Evolutionary conservation across 2,329 filamentous ascomycete species (phyloP), one percentile per base, ranked within the genome.

Genomic region (Colletotrichum orchidophilum): DNA sequence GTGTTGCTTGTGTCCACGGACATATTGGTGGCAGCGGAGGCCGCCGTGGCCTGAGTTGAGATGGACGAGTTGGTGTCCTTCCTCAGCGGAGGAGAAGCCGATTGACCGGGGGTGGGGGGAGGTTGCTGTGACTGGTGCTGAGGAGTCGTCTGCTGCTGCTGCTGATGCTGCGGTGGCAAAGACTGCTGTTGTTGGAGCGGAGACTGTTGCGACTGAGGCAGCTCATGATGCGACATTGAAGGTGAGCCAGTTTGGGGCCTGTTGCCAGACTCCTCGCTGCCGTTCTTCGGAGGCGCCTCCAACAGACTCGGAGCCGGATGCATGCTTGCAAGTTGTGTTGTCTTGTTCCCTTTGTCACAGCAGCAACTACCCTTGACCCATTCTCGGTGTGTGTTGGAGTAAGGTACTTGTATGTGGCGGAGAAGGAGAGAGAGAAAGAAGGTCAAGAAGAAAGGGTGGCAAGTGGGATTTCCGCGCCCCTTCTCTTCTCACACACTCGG

Each of bases 41-140:
- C 75, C 77, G 82, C 82, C 70, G 86, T 86, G 75, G 83, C 84
- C 76, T 83, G 83, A 26, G 87, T 87, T 70, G 87, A 87, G 72
- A 84, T 85, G 64, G 87, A 88, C 69, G 87, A 88, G 72, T 79
- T 81, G 42, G 87, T 88, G 75, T 89, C 85, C 77, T 87, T 87
- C 73, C 83, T 77, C 74, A 76, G 65, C 12, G 79, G 80, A 63
- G 80, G 77, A 21, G 80, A 79, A 11, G 76, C 71, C 35, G 77
- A 76, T 13, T 75, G 74, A 18, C 75, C 72, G 18, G 74, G 74
- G 11, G 73, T 75, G 12, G 66, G 62, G n/a, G 74, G 70, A 18
- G 76, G 71, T 15, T 75, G 70, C 73, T 78, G 73, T 71, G 79
- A 71, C 29, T 55, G 68, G 73, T 78, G 72, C 72, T 78, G 72